phyloP scores from a whole-genome alignment of 2,329 filamentous ascomycete genomes.

The Herpotrichia juniperi region DNA sequence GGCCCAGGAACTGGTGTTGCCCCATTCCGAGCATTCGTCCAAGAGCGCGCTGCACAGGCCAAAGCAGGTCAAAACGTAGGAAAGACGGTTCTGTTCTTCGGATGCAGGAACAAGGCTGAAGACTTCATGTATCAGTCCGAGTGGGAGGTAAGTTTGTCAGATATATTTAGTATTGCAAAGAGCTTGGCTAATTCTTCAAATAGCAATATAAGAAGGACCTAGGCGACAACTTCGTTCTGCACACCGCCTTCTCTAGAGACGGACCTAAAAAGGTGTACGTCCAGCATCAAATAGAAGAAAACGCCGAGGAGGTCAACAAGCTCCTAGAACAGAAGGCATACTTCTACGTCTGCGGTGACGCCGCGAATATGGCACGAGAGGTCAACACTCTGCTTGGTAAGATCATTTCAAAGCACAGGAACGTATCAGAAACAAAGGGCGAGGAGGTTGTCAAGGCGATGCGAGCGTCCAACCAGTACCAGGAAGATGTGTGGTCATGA shows the following conservation, averaged over 20 bases:
- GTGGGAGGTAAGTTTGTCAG: constrained; percentile 75
- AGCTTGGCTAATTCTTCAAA: constrained; percentile 17
- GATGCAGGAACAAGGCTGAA: constrained; percentile 84
- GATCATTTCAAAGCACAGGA: constrained; percentile 84
- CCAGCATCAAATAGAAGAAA: constrained; percentile 87
- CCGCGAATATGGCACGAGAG: constrained; percentile 94
- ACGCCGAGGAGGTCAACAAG: constrained; percentile 82
- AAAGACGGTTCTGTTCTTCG: constrained; percentile 90
- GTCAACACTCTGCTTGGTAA: constrained; percentile 86
- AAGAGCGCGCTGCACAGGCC: constrained; percentile 86
- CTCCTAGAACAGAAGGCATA: constrained; percentile 86
- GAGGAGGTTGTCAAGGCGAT: constrained; percentile 98
- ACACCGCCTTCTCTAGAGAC: constrained; percentile 96
- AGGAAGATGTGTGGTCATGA: constrained; percentile 77
- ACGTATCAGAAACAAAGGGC: constrained; percentile 81
- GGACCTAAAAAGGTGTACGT: constrained; percentile 91
- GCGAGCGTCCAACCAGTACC: constrained; percentile 93
- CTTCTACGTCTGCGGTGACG: constrained; percentile 98
- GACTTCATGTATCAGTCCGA: constrained; percentile 93
- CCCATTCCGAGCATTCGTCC: constrained; percentile 93
- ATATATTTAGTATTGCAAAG: not conserved
- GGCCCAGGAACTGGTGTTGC: constrained; percentile 96
- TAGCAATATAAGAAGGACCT: constrained; percentile 83
- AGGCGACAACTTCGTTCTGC: constrained; percentile 86
- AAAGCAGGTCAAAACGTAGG: constrained; percentile 82